Percentiles rank a stretch among this genome's conserved stretches.
These are phyloP conservation scores for Vigna angularis DNA, from an alignment of 306 rosid species.

Conservation along the genomic window DNA sequence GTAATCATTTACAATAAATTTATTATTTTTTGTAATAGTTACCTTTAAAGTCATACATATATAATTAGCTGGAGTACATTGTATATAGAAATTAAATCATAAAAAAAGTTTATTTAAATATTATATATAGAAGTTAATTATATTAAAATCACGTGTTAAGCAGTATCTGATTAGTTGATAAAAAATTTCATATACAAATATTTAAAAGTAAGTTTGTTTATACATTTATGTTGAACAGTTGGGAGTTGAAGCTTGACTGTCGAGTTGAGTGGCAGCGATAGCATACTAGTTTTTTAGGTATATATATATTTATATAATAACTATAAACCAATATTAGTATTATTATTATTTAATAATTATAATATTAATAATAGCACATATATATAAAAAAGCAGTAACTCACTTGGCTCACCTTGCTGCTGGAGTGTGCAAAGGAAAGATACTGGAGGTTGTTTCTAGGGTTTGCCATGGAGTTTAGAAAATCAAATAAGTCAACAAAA, in stretches of 20 bases:
- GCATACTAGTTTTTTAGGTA: not conserved
- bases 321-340: not conserved
- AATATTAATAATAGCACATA: not conserved
- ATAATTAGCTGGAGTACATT: too few relatives aligned
- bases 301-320: not conserved
- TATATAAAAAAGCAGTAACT: not conserved
- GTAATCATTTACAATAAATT: too few relatives aligned
- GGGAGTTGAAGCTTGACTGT: conserved; percentile 8
- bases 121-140: too few relatives aligned
- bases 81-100: too few relatives aligned
- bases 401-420: conserved; percentile 29
- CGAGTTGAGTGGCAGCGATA: conserved; percentile 22
- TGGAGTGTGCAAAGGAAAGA: conserved; percentile 5
- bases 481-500: conserved; percentile 5
- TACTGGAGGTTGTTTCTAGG: conserved; percentile 20
- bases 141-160: too few relatives aligned
- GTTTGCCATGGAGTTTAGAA: not conserved
- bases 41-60: too few relatives aligned
- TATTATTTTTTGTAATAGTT: too few relatives aligned
- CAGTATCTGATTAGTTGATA: too few relatives aligned
- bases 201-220: not conserved
- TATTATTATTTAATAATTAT: too few relatives aligned
- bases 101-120: too few relatives aligned
- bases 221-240: not conserved
- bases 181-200: too few relatives aligned